phyloP scores from a whole-genome alignment of 352 stramenopile species.

The Peronospora farinosa region DNA sequence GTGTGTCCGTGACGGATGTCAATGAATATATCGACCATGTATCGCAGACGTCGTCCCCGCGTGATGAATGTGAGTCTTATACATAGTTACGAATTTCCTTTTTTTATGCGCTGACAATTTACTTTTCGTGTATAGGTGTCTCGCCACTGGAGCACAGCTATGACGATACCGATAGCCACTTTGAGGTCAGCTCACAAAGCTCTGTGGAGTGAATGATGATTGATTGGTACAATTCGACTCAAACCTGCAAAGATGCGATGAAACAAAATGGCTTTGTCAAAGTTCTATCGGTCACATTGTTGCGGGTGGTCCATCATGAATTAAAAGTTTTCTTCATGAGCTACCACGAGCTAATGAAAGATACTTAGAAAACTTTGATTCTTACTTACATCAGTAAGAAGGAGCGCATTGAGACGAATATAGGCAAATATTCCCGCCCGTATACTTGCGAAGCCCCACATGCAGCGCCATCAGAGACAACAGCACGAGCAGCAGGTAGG shows the following conservation, averaged over 20 bases:
- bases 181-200: slow-evolving; percentile 79
- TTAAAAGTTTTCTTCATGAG: too few relatives aligned
- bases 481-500: too few relatives aligned
- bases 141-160: slow-evolving; percentile 74
- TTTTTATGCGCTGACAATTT: not conserved
- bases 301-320: not conserved
- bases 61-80: slow-evolving; percentile 56
- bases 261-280: slow-evolving; percentile 9
- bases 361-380: too few relatives aligned
- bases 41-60: slow-evolving; percentile 67
- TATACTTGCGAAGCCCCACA: too few relatives aligned
- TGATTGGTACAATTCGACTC: slow-evolving; percentile 24
- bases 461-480: too few relatives aligned
- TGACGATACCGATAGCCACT: slow-evolving; percentile 73
- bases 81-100: not conserved
- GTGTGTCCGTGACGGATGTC: slow-evolving; percentile 60
- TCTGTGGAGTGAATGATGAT: slow-evolving; percentile 46
- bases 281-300: slow-evolving; percentile 6
- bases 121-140: slow-evolving; percentile 37
- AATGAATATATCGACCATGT: slow-evolving; percentile 58
- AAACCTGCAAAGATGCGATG: slow-evolving; percentile 12
- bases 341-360: too few relatives aligned
- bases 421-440: too few relatives aligned
- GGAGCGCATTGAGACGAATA: too few relatives aligned
- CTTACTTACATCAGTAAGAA: too few relatives aligned